Conservation (phyloP, 768 basidiomycete species). For the Leccinum imitatum region DNA sequence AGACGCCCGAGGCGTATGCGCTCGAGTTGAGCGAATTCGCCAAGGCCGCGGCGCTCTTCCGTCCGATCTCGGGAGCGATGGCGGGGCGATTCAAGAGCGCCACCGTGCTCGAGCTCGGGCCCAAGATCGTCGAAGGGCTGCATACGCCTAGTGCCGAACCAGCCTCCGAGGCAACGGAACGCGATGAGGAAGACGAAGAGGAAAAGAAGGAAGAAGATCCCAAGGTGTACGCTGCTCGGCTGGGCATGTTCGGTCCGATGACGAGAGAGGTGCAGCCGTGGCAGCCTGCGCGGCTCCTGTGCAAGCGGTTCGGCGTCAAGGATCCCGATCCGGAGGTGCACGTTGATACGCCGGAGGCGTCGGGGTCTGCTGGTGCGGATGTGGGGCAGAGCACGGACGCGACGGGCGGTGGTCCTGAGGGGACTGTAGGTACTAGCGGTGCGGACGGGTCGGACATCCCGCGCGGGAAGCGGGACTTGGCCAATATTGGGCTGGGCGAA, state of each 20-base stretch:
- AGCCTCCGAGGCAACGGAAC: conserved; percentile 38
- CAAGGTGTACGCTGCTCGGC: conserved; percentile 73
- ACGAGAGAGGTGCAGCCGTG: conserved; percentile 76
- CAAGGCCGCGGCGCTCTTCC: conserved; percentile 86
- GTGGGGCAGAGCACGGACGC: neutral
- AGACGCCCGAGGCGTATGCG: conserved; percentile 67
- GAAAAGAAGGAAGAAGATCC: conserved; percentile 64
- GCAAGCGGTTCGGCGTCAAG: conserved; percentile 91
- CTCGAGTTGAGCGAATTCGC: conserved; percentile 86
- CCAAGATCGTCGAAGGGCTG: conserved; percentile 64
- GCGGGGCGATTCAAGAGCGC: conserved; percentile 91
- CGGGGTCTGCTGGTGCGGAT: conserved; percentile 22
- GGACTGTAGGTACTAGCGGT: neutral
- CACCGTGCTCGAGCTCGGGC: conserved; percentile 63
- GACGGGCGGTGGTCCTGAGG: neutral
- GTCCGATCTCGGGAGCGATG: conserved; percentile 91
- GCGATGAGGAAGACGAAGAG: conserved; percentile 38
- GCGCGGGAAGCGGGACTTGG: conserved; percentile 54
- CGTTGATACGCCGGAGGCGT: conserved; percentile 29
- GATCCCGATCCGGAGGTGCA: conserved; percentile 65
- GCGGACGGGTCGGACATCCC: neutral
- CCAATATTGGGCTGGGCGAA: conserved; percentile 87
- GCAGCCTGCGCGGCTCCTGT: conserved; percentile 82
- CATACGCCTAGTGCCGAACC: conserved; percentile 51
- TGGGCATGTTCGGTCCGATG: conserved; percentile 88